Percentiles rank a stretch among this genome's conserved stretches.
Evolutionary conservation across 2,329 filamentous ascomycete species (phyloP).

Genomic region (Clathrospora elynae): DNA sequence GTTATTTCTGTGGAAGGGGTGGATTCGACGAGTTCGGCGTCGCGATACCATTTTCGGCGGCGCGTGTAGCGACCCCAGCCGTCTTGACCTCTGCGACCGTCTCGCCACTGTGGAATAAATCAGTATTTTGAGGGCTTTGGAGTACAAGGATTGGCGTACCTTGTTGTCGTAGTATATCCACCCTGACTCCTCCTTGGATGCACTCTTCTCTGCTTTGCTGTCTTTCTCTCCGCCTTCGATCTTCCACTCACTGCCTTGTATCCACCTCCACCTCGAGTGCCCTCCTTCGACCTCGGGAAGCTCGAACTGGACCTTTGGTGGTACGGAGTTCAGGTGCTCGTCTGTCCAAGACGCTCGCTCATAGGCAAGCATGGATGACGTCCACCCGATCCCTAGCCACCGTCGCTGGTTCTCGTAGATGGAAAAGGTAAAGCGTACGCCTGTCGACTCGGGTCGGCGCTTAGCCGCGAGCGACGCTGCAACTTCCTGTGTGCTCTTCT

Average conservation of each 20-base stretch:
- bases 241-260: constrained; percentile 80
- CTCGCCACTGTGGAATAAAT: constrained; percentile 75
- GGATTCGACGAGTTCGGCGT: constrained; percentile 90
- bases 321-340: constrained; percentile 84
- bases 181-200: constrained; percentile 62
- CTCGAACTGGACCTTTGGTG: constrained; percentile 73
- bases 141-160: constrained; percentile 54
- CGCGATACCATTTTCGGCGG: constrained; percentile 92
- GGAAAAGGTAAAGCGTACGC: constrained; percentile 94
- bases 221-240: constrained; percentile 71
- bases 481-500: constrained; percentile 55
- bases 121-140: constrained; percentile 17
- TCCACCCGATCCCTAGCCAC: constrained; percentile 96
- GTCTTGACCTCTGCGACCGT: constrained; percentile 80
- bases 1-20: constrained; percentile 53
- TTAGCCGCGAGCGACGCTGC: constrained; percentile 53
- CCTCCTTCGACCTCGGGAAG: constrained; percentile 70
- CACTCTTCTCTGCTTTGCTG: constrained; percentile 44
- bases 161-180: constrained; percentile 99
- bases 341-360: constrained; percentile 93
- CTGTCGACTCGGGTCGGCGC: constrained; percentile 62
- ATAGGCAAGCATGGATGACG: constrained; percentile 85
- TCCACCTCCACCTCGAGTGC: constrained; percentile 77
- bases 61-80: constrained; percentile 95
- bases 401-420: constrained; percentile 95